These are phyloP conservation scores for Cordyceps cicadae DNA, from an alignment of 2,329 filamentous ascomycete genomes.

Conservation along the genomic window DNA sequence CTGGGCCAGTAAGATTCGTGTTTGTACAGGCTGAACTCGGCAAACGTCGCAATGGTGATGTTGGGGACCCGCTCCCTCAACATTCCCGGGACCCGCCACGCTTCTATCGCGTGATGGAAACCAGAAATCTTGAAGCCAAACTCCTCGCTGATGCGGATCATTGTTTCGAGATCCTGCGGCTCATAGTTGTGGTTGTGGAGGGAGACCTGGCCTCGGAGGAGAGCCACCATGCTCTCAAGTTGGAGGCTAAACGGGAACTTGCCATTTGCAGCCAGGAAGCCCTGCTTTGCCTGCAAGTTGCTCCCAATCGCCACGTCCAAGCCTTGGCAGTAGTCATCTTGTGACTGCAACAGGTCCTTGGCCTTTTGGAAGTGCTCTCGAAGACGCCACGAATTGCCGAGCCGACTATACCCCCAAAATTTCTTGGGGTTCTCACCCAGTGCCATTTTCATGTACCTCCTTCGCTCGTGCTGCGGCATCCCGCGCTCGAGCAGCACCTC, in stretches of 20 bases:
- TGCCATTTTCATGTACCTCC: slow-evolving; percentile 37
- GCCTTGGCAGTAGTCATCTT: slow-evolving; percentile 23
- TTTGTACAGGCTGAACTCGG: slow-evolving; percentile 34
- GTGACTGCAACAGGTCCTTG: slow-evolving; percentile 26
- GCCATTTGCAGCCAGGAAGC: slow-evolving; percentile 17
- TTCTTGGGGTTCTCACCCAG: slow-evolving; percentile 37
- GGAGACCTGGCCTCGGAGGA: slow-evolving; percentile 32
- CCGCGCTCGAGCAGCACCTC: slow-evolving; percentile 34
- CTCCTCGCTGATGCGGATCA: slow-evolving; percentile 33
- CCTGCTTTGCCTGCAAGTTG: slow-evolving; percentile 6
- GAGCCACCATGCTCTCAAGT: slow-evolving; percentile 31
- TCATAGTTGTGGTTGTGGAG: slow-evolving; percentile 39
- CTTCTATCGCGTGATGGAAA: slow-evolving; percentile 33
- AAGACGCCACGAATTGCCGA: slow-evolving; percentile 32
- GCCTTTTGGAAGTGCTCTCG: slow-evolving; percentile 31
- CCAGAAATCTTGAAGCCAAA: slow-evolving; percentile 33
- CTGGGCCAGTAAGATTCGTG: slow-evolving; percentile 33
- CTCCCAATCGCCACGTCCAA: neutral
- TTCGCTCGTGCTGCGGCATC: slow-evolving; percentile 23
- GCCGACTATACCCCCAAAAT: slow-evolving; percentile 29
- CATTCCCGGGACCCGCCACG: slow-evolving; percentile 33
- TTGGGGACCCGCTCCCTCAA: slow-evolving; percentile 31
- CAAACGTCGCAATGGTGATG: slow-evolving; percentile 35
- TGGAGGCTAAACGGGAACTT: slow-evolving; percentile 28
- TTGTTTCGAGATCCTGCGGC: slow-evolving; percentile 34